Evolutionary conservation across 257 asterid species (phyloP).

Genomic region (Cinchona pubescens): DNA sequence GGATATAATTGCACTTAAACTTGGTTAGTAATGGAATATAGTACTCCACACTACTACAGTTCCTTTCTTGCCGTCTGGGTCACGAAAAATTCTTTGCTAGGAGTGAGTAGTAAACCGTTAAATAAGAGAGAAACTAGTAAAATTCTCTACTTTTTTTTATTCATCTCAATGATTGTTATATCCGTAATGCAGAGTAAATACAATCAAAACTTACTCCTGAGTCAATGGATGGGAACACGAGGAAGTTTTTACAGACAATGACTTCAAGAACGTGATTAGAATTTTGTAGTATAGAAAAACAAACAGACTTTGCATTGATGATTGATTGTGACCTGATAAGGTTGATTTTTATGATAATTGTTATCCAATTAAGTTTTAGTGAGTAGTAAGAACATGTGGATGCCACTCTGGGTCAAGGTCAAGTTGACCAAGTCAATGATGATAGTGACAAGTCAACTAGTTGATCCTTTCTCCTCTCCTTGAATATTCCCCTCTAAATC

Average conservation of each 20-base stretch:
- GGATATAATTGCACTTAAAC: neutral
- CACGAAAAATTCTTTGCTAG: no score
- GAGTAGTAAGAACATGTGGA: neutral
- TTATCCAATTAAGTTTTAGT: constrained; percentile 5
- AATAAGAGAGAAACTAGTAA: no score
- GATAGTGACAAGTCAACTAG: constrained; percentile 25
- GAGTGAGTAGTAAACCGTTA: no score
- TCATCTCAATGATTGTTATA: no score
- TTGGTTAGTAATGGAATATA: neutral
- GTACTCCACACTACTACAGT: neutral
- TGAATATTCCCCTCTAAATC: constrained; percentile 4
- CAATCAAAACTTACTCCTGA: no score
- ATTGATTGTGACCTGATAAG: constrained; percentile 6
- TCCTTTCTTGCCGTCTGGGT: neutral
- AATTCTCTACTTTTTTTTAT: no score
- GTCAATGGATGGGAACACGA: neutral
- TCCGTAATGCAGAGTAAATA: no score
- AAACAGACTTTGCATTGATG: neutral
- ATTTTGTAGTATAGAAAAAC: neutral
- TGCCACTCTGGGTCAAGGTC: constrained; percentile 16
- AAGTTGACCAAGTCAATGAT: constrained; percentile 24
- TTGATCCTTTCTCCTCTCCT: constrained; percentile 1
- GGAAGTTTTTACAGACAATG: neutral
- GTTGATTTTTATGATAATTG: neutral
- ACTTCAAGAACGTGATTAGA: neutral